Base-by-base conservation (phyloP, 805 yeast genomes). In the Candida montana region DNA sequence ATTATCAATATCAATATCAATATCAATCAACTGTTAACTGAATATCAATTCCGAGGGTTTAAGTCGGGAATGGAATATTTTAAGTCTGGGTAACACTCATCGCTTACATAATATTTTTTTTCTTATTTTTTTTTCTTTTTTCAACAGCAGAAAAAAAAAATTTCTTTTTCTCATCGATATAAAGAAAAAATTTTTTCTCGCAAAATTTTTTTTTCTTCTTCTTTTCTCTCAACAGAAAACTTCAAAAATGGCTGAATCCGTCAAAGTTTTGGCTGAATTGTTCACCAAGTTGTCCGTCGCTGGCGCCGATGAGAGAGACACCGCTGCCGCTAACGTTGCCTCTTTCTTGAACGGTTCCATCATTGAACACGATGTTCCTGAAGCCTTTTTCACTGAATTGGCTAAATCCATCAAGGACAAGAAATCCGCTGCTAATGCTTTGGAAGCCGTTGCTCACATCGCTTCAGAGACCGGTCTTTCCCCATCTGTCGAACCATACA, bases 331-430 rank as follows among this genome's bases (percentile, higher is more conserved):
- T 60, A 87, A 86, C 65, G 86, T 93, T 60, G 79, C 98, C 53
- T 77, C 93, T 50, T 90, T 93, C 77, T 78, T 93, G 70, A 91
- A 91, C 73, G 95, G 96, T 57, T 86, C 91, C 64, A 89, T 90
- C 72, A 90, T 91, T 67, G 99, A 93, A 76, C 98, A 93, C 71
- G 98, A 91, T 72, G 93, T 89, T 55, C 98, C 99, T 61, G 81
- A 72, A 61, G 81, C 78, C 61, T 89, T 91, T 79, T 87, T 91
- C 69, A 69, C 68, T 50, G 78, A 83, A 66, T 79, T 93, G 66
- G 72, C 76, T 65, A 77, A 76, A 59, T 80, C 93, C 55, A 73
- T 91, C 61, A 71, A 74, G 67, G 78, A 79, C 79, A 87, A 88
- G 80, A 90, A 91, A 78, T 72, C 74, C 57, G 73, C 88, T 54